phyloP scores from a whole-genome alignment of 176 grass and related monocot genomes.

The Thalia dealbata region DNA sequence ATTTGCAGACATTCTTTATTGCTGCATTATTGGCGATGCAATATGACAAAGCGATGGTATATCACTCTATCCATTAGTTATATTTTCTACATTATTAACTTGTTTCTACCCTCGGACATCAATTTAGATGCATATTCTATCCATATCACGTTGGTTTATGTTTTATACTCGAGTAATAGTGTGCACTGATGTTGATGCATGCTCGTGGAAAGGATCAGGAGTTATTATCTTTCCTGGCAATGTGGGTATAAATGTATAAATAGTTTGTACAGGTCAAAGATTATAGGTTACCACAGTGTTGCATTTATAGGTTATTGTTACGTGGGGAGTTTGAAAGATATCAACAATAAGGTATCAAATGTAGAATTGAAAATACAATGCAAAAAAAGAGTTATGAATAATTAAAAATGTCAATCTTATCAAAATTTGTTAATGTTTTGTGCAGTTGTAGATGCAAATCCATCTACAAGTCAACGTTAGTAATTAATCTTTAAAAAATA shows the following conservation, averaged over 20 bases:
- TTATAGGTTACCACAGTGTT: neutral
- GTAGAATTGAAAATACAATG: too few species aligned
- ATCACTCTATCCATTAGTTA: neutral
- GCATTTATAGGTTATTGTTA: too few species aligned
- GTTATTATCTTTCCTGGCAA: neutral
- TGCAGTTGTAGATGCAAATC: too few species aligned
- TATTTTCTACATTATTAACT: neutral
- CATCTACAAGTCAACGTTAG: too few species aligned
- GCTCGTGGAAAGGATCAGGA: neutral
- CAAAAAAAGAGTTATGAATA: too few species aligned
- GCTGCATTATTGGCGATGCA: constrained; percentile 90
- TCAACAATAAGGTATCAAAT: too few species aligned
- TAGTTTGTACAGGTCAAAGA: neutral
- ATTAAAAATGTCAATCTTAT: too few species aligned
- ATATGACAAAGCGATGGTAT: constrained; percentile 82
- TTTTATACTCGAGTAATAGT: neutral
- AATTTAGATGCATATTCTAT: neutral
- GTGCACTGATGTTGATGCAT: neutral
- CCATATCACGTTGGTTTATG: neutral
- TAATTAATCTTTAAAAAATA: too few species aligned
- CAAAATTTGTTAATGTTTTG: too few species aligned
- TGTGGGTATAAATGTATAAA: neutral
- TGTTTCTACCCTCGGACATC: neutral
- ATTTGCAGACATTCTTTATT: constrained; percentile 92
- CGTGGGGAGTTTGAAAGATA: too few species aligned